These are phyloP conservation scores for Penicillium herquei DNA, from an alignment of 495 filamentous ascomycete genomes.

Conservation along the genomic window DNA sequence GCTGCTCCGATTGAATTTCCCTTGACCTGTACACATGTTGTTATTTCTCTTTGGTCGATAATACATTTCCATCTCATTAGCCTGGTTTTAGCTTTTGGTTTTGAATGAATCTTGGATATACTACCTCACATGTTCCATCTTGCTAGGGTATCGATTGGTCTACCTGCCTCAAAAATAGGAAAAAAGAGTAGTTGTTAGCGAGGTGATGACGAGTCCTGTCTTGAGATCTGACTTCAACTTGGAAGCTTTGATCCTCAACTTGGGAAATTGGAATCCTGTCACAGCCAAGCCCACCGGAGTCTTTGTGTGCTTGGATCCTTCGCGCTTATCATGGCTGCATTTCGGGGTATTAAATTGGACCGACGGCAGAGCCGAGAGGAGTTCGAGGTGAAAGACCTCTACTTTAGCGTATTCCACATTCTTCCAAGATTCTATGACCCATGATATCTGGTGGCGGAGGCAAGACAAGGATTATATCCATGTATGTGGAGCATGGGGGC, in stretches of 20 bases:
- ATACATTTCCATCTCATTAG: not conserved
- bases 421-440: too few relatives aligned
- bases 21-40: not conserved
- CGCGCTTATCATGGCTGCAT: constrained; percentile 9
- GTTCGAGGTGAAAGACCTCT: too few relatives aligned
- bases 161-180: not conserved
- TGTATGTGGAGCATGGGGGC: too few relatives aligned
- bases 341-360: not conserved
- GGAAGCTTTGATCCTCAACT: not conserved
- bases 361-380: too few relatives aligned
- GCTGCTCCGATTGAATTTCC: not conserved
- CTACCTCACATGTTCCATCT: too few relatives aligned
- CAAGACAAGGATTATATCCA: too few relatives aligned
- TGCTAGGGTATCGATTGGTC: not conserved
- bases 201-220: not conserved
- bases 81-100: not conserved
- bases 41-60: not conserved
- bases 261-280: constrained; percentile 7
- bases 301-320: constrained; percentile 5
- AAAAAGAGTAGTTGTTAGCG: not conserved
- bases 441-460: too few relatives aligned
- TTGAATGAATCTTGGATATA: not conserved
- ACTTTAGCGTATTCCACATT: too few relatives aligned
- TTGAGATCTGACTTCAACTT: too few relatives aligned
- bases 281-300: not conserved